These are phyloP conservation scores for Trichosporon sp. DNA, from an alignment of 1,284 basidiomycete species.

Conservation along the genomic window DNA sequence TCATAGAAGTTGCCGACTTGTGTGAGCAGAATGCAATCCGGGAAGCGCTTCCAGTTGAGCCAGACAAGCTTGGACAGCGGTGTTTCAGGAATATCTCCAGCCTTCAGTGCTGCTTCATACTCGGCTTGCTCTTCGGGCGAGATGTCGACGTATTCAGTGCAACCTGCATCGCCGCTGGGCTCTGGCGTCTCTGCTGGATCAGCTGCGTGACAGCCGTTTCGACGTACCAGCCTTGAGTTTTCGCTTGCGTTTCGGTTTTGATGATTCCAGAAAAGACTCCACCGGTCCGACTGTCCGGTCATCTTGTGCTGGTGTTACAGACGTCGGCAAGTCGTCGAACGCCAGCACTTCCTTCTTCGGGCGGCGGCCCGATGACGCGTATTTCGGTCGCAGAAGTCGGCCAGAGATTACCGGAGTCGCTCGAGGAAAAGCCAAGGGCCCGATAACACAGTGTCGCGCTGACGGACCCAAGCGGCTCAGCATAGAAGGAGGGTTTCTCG, in stretches of 20 bases:
- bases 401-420: background rate
- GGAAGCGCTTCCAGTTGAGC: constrained; percentile 72
- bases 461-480: constrained; percentile 24
- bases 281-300: constrained; percentile 27
- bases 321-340: constrained; percentile 29
- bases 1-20: constrained; percentile 94
- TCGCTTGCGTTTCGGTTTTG: background rate
- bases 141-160: constrained; percentile 21
- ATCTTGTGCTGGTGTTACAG: constrained; percentile 24
- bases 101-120: constrained; percentile 34
- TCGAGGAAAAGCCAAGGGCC: constrained; percentile 16
- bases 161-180: constrained; percentile 16
- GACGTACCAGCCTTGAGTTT: background rate
- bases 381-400: background rate
- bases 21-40: constrained; percentile 85
- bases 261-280: constrained; percentile 22
- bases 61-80: constrained; percentile 69
- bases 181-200: background rate
- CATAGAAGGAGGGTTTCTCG: background rate
- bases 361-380: background rate
- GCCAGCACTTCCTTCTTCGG: constrained; percentile 16
- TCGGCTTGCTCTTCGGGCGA: constrained; percentile 27
- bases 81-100: constrained; percentile 46
- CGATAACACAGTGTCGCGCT: constrained; percentile 7
- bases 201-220: background rate